A percentile compares a stretch with the other conserved stretches of the same genome.
phyloP scores from a whole-genome alignment of 148 eudicot species.

The Vaccinium darrowii region DNA sequence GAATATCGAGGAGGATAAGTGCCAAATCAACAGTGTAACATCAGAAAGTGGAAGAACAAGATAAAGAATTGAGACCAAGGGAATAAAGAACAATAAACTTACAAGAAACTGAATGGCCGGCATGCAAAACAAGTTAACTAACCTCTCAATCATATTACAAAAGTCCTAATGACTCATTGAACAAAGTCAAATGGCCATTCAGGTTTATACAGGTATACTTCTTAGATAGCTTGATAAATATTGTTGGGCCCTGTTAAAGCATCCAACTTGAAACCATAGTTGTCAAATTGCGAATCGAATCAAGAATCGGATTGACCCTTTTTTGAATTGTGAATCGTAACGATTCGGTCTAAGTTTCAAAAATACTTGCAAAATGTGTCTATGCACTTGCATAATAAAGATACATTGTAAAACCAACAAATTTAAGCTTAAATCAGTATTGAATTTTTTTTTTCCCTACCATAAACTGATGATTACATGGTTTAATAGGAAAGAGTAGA shows the following conservation, averaged over 20 bases:
- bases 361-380: too few species aligned
- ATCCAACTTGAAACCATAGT: too few species aligned
- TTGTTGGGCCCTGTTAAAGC: neutral
- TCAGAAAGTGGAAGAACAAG: neutral
- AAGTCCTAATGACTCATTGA: neutral
- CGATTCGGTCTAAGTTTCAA: too few species aligned
- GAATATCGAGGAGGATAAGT: conserved; percentile 5
- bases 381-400: too few species aligned
- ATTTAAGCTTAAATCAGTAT: too few species aligned
- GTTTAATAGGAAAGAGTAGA: too few species aligned
- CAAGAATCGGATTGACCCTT: too few species aligned
- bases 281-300: too few species aligned
- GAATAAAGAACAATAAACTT: neutral
- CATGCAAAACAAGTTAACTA: neutral
- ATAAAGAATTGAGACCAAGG: neutral
- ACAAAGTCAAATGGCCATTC: neutral
- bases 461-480: too few species aligned
- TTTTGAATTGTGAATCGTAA: too few species aligned
- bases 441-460: too few species aligned
- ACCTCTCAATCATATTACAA: neutral
- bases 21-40: neutral
- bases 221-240: neutral
- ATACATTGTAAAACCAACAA: too few species aligned
- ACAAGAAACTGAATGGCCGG: neutral
- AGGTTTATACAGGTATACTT: neutral